These are phyloP conservation scores for Graphilbum fragrans DNA, from an alignment of 2,329 filamentous ascomycete species.

Conservation along the genomic window DNA sequence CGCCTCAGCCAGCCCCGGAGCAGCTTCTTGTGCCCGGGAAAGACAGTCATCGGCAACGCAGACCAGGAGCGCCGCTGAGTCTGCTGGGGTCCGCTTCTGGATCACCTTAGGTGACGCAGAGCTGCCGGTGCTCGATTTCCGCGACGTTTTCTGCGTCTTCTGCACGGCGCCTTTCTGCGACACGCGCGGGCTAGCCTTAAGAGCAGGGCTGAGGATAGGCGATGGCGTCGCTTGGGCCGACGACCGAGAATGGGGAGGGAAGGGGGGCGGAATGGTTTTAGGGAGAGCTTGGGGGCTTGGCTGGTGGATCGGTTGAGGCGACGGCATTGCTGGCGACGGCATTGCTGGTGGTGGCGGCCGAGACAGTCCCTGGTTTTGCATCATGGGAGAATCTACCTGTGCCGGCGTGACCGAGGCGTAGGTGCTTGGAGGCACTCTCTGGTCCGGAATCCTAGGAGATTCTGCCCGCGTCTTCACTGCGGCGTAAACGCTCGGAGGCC, in stretches of 20 bases:
- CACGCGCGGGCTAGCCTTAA: slow-evolving; percentile 8
- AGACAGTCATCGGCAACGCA: slow-evolving; percentile 70
- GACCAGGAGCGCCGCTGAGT: slow-evolving; percentile 49
- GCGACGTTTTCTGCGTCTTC: slow-evolving; percentile 9
- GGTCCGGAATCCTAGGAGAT: too few species aligned
- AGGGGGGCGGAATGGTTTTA: neutral
- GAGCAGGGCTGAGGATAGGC: slow-evolving; percentile 6
- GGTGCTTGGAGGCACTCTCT: too few species aligned
- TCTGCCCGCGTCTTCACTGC: too few species aligned
- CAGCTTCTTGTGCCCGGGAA: slow-evolving; percentile 47
- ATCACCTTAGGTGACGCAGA: slow-evolving; percentile 22
- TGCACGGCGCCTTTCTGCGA: slow-evolving; percentile 10
- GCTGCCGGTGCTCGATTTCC: slow-evolving; percentile 12
- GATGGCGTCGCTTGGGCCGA: slow-evolving; percentile 6
- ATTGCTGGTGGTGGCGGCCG: neutral
- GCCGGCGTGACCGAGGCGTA: too few species aligned
- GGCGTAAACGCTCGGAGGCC: too few species aligned
- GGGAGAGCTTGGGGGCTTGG: neutral
- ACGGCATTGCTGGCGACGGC: neutral
- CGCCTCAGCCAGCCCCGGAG: slow-evolving; percentile 33
- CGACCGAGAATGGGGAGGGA: neutral
- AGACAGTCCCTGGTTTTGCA: neutral
- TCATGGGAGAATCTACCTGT: too few species aligned
- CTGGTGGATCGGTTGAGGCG: neutral
- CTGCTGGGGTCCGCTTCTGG: slow-evolving; percentile 27